Percentiles rank a stretch among this genome's conserved stretches.
Conservation (phyloP, 1,284 basidiomycete species). For the Cystobasidiaceae sp. region DNA sequence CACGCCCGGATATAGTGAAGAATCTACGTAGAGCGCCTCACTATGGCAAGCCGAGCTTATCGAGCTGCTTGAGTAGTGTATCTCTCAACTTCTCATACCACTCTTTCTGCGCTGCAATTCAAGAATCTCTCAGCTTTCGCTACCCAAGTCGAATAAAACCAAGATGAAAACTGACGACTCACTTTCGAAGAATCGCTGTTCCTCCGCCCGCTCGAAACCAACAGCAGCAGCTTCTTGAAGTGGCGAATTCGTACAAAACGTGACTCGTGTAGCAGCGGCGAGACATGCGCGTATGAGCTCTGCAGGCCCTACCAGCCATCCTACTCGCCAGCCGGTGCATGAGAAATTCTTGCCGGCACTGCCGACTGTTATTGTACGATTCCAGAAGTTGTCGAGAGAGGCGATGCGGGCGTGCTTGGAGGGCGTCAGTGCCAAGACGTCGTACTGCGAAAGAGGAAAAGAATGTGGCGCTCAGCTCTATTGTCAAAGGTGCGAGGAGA, state of each 20-base stretch:
- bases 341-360: constrained; percentile 75
- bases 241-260: constrained; percentile 62
- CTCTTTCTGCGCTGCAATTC: constrained; percentile 53
- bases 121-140: not conserved
- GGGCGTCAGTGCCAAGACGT: constrained; percentile 82
- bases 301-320: constrained; percentile 85
- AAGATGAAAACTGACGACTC: not conserved
- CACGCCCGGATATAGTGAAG: too few species aligned
- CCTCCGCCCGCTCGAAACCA: constrained; percentile 69
- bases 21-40: too few species aligned
- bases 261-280: constrained; percentile 85
- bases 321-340: constrained; percentile 95
- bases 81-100: constrained; percentile 79
- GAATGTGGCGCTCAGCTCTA: not conserved
- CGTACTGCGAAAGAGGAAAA: constrained; percentile 59
- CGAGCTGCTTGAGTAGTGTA: constrained; percentile 70
- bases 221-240: constrained; percentile 76
- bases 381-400: constrained; percentile 71
- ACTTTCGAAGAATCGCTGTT: constrained; percentile 70
- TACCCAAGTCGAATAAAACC: not conserved
- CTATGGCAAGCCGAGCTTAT: constrained; percentile 78
- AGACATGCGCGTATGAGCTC: constrained; percentile 79
- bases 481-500: not conserved
- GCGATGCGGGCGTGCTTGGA: constrained; percentile 88
- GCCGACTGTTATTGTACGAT: constrained; percentile 76